Evolutionary conservation across 2,329 filamentous ascomycete species (phyloP).

Genomic region (Onygenales sp.): DNA sequence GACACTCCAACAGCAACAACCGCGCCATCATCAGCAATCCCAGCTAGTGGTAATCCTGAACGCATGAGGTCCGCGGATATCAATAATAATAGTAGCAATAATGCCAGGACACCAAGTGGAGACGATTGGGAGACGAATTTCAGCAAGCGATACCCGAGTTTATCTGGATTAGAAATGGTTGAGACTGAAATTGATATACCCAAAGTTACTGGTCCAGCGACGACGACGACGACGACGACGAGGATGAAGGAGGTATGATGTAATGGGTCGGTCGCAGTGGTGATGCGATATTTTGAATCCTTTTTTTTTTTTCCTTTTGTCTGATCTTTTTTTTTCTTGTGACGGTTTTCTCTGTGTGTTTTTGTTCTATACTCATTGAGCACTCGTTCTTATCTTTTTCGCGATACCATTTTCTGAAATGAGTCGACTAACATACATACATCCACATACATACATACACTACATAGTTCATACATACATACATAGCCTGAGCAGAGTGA

Average conservation of each 20-base stretch:
- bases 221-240: conserved; percentile 16
- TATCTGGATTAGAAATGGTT: conserved; percentile 81
- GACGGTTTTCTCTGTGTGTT: neutral
- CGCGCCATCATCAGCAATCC: conserved; percentile 13
- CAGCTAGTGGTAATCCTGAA: conserved; percentile 18
- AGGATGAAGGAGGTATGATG: conserved; percentile 34
- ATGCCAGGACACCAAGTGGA: conserved; percentile 8
- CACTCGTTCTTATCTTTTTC: neutral
- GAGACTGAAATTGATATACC: conserved; percentile 51
- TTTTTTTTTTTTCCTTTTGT: neutral
- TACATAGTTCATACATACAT: neutral
- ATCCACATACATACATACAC: neutral
- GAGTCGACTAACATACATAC: neutral
- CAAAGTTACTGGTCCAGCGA: conserved; percentile 13
- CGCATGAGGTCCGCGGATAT: neutral
- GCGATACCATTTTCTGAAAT: neutral
- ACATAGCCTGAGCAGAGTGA: neutral
- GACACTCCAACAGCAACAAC: conserved; percentile 10
- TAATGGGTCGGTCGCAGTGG: too few species aligned
- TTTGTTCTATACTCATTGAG: neutral
- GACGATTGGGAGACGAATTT: conserved; percentile 66
- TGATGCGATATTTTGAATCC: neutral
- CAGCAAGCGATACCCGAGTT: conserved; percentile 74
- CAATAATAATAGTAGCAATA: neutral
- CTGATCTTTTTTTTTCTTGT: neutral